Base-by-base conservation (phyloP, 371 early-diverging fungal species). In the Saksenaea oblongispora region DNA sequence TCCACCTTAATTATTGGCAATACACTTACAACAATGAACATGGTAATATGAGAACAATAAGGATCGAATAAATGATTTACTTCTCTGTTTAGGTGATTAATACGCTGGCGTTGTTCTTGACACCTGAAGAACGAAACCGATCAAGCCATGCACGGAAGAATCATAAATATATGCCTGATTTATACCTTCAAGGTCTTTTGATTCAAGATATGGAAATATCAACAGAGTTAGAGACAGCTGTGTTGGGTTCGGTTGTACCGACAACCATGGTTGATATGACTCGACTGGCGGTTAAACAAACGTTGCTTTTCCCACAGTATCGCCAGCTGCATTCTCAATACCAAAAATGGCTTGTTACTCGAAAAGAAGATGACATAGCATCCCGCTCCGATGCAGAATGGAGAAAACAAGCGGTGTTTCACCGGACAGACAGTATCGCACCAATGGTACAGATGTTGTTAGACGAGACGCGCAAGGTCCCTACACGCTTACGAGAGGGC, bases 61-160 rank as follows among this genome's bases (percentile, higher is more conserved):
- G 7, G 26, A 39, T 1, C 2, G 39, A n/a, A 47, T 18, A 47
- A 47, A 11, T 22, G 18, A 47, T 18, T 18, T 17, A 10, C 18
- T 18, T 47, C n/a, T 11, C 18, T 18, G 7, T 63, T 13, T 62
- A 84, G 84, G 71, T 85, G 60, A 86, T 86, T 66, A 86, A 86
- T 47, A 84, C 87, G 1, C 61, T 86, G 13, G 83, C 84, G 2
- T 47, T 84, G 5, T 84, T 84, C 54, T 61, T 86, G 35, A 76
- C 84, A 0, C 61, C 76, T 0, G 82, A 83, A 44, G 87, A 86
- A 65, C 69, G 80, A 56, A 78, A 74, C 56, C 81, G 83, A 34
- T 86, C 87, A 1, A 83, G 84, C 41, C 87, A 86, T 65, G 84
- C 87, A 31, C 73, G 84, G 31, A 86, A 86, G 59, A 78, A 78